phyloP scores from a whole-genome alignment of 176 grass and related monocot species.

The Poa annua region DNA sequence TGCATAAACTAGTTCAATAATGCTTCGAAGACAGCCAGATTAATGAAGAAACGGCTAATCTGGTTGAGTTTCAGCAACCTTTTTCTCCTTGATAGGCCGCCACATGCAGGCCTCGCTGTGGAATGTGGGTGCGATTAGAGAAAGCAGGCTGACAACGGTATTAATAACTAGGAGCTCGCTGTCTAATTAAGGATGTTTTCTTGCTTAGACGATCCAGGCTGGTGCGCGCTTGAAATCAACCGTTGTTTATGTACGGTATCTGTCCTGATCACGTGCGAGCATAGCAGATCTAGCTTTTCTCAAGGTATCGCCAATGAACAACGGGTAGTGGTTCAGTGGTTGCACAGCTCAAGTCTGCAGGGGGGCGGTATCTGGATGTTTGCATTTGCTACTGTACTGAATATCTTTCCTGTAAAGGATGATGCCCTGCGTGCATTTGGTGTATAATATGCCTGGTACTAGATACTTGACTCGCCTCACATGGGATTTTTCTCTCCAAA shows the following conservation, averaged over 20 bases:
- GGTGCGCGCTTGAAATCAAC: neutral
- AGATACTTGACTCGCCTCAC: neutral
- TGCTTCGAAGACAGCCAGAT: neutral
- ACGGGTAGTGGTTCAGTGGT: neutral
- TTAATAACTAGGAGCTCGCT: neutral
- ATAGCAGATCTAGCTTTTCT: neutral
- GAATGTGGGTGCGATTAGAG: neutral
- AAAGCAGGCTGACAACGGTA: neutral
- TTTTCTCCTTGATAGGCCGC: neutral
- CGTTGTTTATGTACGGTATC: neutral
- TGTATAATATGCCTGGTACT: neutral
- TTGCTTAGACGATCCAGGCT: constrained; percentile 10
- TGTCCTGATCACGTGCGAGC: neutral
- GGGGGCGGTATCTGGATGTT: neutral
- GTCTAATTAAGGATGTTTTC: constrained; percentile 30
- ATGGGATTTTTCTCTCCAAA: too few species aligned
- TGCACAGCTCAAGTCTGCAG: neutral
- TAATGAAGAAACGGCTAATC: constrained; percentile 33
- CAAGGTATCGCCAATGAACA: neutral
- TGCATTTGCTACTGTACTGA: neutral
- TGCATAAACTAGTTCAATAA: neutral
- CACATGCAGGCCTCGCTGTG: constrained; percentile 13
- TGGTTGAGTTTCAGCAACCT: constrained; percentile 1
- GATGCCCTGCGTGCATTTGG: neutral
- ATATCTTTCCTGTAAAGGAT: constrained; percentile 20